phyloP scores from a whole-genome alignment of 2,329 filamentous ascomycete species.

The Fusarium miscanthi region DNA sequence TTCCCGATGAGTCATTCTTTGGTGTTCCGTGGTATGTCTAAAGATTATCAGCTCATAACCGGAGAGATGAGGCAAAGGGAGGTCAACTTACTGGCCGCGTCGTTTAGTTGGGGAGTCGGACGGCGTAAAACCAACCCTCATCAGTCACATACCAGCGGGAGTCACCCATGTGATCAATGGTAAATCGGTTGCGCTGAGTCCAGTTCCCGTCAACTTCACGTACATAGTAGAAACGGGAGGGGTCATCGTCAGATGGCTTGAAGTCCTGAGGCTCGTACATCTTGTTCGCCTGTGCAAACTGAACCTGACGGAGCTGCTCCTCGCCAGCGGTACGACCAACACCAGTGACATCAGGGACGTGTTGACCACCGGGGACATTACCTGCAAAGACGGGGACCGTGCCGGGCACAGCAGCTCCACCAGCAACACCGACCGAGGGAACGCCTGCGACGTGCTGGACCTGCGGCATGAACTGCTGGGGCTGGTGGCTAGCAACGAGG shows the following conservation, averaged over 20 bases:
- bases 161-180: slow-evolving; percentile 68
- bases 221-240: slow-evolving; percentile 69
- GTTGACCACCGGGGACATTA: slow-evolving; percentile 49
- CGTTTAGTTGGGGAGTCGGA: slow-evolving; percentile 59
- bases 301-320: slow-evolving; percentile 58
- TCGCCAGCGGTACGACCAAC: slow-evolving; percentile 63
- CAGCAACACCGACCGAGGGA: slow-evolving; percentile 42
- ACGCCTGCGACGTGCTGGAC: slow-evolving; percentile 43
- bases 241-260: slow-evolving; percentile 70
- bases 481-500: slow-evolving; percentile 47
- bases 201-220: slow-evolving; percentile 70
- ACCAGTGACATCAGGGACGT: slow-evolving; percentile 62
- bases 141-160: slow-evolving; percentile 69
- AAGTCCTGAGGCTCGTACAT: slow-evolving; percentile 70
- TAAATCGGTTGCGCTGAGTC: slow-evolving; percentile 68
- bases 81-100: slow-evolving; percentile 19
- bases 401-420: slow-evolving; percentile 37
- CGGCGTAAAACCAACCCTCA: slow-evolving; percentile 70
- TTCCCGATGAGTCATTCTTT: background rate
- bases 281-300: slow-evolving; percentile 62
- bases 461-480: slow-evolving; percentile 43
- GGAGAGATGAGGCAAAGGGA: background rate
- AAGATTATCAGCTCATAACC: slow-evolving; percentile 8
- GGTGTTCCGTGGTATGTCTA: slow-evolving; percentile 13
- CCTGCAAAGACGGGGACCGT: slow-evolving; percentile 54